Base-by-base conservation (phyloP, 2,329 filamentous ascomycete genomes). In the Mycosphaerella arachidis region DNA sequence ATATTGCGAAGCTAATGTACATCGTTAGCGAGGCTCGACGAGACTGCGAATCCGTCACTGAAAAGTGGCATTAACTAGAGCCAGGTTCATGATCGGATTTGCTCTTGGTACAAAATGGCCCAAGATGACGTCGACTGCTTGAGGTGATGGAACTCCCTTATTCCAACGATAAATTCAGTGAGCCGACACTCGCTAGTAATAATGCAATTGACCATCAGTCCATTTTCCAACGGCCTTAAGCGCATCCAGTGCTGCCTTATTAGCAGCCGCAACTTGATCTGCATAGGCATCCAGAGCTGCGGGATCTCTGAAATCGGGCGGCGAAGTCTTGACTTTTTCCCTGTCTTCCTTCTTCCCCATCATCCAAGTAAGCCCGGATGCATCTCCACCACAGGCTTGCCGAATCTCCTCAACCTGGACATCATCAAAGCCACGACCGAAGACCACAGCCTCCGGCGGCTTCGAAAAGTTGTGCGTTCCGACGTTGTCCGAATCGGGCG, bases 381-480 rank as follows among this genome's bases (percentile, higher is more conserved):
- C 50, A 16, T 29, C 20, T 24, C 54, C 57, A 33, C 54, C 43
- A 57, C 60, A 59, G 5, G 50, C 53, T 18, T 59, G 30, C 40
- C 54, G 48, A 18, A 62, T 59, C 10, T 57, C 51, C 20, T 53
- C 29, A 5, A 62, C 55, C 8, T 50, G 37, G 5, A 43, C 27
- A n/a, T 33, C 18, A 24, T 37, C 54, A 24, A 57, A 59, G 2
- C 54, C 60, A 43, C 57, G 53, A 10, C 57, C 60, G 24, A 59
- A 59, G 6, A 59, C 31, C 5, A 62, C 53, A 8, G 54, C 54
- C 33, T 54, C 18, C 13, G 57, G 60, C 9, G 24, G 48, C 31
- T 45, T 31, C 3, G 50, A 55, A 55, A 62, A 62, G 37, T 62
- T 54, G 33, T 62, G 60, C 13, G 57, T 45, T 4, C 57, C 60